These are phyloP conservation scores for Nitzschia sp. DNA, from an alignment of 108 stramenopile species.

Conservation along the genomic window DNA sequence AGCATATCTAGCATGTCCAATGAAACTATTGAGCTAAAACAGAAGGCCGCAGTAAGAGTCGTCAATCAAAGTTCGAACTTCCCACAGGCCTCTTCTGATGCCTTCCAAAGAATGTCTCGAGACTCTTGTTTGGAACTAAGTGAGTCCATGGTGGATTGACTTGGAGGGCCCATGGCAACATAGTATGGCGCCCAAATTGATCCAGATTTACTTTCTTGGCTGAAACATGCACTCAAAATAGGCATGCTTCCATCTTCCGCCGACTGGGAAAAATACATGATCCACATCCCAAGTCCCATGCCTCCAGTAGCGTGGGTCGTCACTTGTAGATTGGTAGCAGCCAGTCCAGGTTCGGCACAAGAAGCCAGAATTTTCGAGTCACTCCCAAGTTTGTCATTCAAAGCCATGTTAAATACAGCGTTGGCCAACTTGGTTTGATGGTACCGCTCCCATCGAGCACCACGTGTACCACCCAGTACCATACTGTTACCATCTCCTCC, in stretches of 20 bases:
- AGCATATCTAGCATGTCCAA: too few relatives aligned
- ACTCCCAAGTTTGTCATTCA: slow-evolving; percentile 38
- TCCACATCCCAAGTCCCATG: neutral
- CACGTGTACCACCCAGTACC: neutral
- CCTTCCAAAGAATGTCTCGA: slow-evolving; percentile 21
- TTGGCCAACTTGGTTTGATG: slow-evolving; percentile 64
- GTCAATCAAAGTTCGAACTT: slow-evolving; percentile 26
- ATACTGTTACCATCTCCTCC: slow-evolving; percentile 33
- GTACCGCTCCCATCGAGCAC: slow-evolving; percentile 42
- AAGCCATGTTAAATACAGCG: slow-evolving; percentile 43
- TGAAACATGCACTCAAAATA: slow-evolving; percentile 1
- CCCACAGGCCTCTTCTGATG: slow-evolving; percentile 24
- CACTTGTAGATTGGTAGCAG: slow-evolving; percentile 8
- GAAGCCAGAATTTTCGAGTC: slow-evolving; percentile 11
- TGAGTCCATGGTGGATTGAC: neutral
- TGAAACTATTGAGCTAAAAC: too few relatives aligned
- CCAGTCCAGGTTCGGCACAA: slow-evolving; percentile 10
- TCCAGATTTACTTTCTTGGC: slow-evolving; percentile 11
- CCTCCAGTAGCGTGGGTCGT: neutral
- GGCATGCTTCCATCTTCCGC: slow-evolving; percentile 32
- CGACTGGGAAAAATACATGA: slow-evolving; percentile 8
- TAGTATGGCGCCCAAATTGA: slow-evolving; percentile 13
- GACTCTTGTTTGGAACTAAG: slow-evolving; percentile 1
- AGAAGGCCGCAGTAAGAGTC: too few relatives aligned
- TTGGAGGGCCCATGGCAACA: slow-evolving; percentile 2